Percentiles rank a stretch among this genome's conserved stretches.
phyloP scores from a whole-genome alignment of 768 basidiomycete genomes.

The Suillus spraguei region DNA sequence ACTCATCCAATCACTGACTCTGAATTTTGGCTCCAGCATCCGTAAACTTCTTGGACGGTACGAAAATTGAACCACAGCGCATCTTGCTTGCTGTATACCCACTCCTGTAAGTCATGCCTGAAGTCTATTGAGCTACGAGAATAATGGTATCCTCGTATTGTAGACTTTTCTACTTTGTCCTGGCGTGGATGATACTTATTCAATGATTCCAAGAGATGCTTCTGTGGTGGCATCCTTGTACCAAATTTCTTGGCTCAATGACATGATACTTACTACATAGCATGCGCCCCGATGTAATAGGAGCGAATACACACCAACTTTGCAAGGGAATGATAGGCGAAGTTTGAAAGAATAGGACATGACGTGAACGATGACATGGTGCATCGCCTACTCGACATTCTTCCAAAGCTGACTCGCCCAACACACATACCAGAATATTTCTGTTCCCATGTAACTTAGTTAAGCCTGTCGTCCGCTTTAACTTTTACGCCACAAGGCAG shows the following conservation, averaged over 20 bases:
- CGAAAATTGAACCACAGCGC: conserved; percentile 88
- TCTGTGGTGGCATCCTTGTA: background rate
- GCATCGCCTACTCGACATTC: background rate
- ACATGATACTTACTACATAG: background rate
- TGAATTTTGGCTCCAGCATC: conserved; percentile 56
- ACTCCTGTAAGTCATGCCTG: conserved; percentile 63
- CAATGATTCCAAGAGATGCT: conserved; percentile 46
- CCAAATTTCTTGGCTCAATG: background rate
- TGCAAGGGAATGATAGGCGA: background rate
- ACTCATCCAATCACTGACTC: conserved; percentile 10
- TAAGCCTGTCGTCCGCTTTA: no score
- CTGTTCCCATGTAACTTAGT: background rate
- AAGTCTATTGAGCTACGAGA: background rate
- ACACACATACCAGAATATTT: background rate
- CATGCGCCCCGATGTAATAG: background rate
- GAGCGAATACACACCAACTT: background rate
- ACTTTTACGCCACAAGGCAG: no score
- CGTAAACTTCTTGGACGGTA: conserved; percentile 94
- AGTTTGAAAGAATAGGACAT: no score
- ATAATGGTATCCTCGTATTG: conserved; percentile 7
- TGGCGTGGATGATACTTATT: conserved; percentile 97
- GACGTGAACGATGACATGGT: background rate
- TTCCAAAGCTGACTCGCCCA: background rate
- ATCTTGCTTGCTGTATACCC: conserved; percentile 95
- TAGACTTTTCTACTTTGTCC: conserved; percentile 90